Base-by-base conservation (phyloP, 2,329 filamentous ascomycete genomes). In the Simplicillium sp. region DNA sequence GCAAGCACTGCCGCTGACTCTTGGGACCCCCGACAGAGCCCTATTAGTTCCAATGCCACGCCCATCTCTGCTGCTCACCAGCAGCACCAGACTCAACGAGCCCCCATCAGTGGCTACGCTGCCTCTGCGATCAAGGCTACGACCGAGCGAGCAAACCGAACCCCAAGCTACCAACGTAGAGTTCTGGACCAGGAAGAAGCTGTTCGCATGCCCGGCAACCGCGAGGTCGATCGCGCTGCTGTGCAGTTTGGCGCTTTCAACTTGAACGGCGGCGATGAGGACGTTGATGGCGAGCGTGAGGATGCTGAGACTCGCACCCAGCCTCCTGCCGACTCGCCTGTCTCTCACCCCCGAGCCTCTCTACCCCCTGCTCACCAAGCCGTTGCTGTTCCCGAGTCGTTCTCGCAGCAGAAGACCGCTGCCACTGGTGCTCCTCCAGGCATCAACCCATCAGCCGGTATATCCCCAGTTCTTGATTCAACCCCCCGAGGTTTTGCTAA, bases 171-270 rank as follows among this genome's bases (percentile, higher is more conserved):
- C 62, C 84, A 94, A 60, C 81, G 90, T 50, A 84, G 87, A 54
- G 75, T 96, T 40, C 73, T 94, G 55, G 89, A 97, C 54, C 92
- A 98, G 59, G 89, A 95, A 62, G 92, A 98, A 67, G 87, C 92
- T 44, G 92, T 98, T 33, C 88, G 95, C 49, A 96, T 98, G 90
- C 92, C 92, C 36, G 88, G 87, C 45, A 95, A 96, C 68, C 88
- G 92, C 51, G 89, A 92, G 40, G 84, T 98, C 20, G 90, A 97
- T 59, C 82, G 88, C 53, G 80, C 90, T 50, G 85, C 89, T 38
- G 88, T 98, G 37, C 90, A 97, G 59, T 98, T 98, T 60, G 92
- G 92, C 48, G 94, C 89, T 60, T 87, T 98, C 71, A 94, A 84
- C 56, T 64, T 98, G 54, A 89, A 86, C 57, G 88, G 82, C 40